Evolutionary conservation across 108 stramenopile species (phyloP).

Genomic region (Fistulifera pelliculosa): DNA sequence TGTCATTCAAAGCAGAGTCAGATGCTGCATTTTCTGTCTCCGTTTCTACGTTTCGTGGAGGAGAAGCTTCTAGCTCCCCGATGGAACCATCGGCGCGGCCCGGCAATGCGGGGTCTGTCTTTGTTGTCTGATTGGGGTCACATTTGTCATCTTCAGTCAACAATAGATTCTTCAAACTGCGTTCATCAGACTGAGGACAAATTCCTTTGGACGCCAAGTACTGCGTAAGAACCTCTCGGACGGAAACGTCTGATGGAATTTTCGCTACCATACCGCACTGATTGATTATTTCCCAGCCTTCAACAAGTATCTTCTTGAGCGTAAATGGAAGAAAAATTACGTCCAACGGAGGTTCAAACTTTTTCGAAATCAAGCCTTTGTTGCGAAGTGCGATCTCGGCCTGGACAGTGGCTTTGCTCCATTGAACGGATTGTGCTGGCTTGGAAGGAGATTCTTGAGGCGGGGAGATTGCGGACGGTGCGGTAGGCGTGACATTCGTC

Average conservation of each 20-base stretch:
- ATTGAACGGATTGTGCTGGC: no score
- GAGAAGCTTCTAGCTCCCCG: not conserved
- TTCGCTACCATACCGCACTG: constrained; percentile 56
- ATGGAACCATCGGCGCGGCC: no score
- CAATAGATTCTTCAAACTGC: no score
- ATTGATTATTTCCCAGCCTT: constrained; percentile 70
- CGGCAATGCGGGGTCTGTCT: no score
- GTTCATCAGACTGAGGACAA: no score
- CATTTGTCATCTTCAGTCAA: no score
- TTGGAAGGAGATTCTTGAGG: no score
- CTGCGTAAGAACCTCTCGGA: constrained; percentile 35
- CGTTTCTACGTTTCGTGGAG: no score
- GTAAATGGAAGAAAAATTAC: constrained; percentile 39
- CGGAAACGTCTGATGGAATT: constrained; percentile 38
- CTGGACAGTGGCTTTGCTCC: not conserved
- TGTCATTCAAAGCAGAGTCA: not conserved
- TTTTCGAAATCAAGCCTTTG: constrained; percentile 4
- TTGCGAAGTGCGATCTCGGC: constrained; percentile 24
- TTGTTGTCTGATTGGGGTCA: no score
- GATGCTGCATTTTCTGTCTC: not conserved
- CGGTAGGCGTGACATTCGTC: no score
- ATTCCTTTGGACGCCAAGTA: constrained; percentile 37
- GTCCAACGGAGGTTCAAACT: not conserved
- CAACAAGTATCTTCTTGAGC: constrained; percentile 61
- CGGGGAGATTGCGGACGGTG: no score